Conservation (phyloP, 495 filamentous ascomycete species). For the Lentithecium fluviatile region DNA sequence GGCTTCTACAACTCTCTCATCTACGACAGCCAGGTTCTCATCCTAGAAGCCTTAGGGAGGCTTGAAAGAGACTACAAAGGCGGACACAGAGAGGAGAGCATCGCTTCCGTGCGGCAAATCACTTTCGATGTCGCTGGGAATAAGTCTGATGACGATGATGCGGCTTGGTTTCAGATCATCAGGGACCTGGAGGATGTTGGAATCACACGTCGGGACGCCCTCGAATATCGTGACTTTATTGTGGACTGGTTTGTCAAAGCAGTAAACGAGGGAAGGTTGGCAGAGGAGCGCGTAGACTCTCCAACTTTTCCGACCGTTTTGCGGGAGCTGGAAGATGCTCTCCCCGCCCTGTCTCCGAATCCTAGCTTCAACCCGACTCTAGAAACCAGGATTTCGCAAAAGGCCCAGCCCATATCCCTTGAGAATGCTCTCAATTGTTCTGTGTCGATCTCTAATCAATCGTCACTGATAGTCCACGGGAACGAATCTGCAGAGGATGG, state of each 20-base stretch:
- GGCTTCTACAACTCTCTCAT: constrained; percentile 27
- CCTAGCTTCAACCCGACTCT: too few species aligned
- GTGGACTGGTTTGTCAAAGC: constrained; percentile 32
- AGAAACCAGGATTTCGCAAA: too few species aligned
- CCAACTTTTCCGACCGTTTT: neutral
- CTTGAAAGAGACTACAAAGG: constrained; percentile 25
- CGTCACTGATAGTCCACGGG: too few species aligned
- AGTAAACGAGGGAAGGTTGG: constrained; percentile 28
- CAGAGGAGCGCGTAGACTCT: constrained; percentile 17
- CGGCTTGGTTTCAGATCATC: constrained; percentile 29
- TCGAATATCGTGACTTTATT: constrained; percentile 30
- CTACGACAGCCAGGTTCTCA: constrained; percentile 22
- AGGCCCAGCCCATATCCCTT: too few species aligned
- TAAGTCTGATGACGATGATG: constrained; percentile 23
- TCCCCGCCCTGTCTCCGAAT: neutral
- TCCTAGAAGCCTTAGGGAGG: constrained; percentile 21
- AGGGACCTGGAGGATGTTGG: constrained; percentile 35
- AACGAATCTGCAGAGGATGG: neutral
- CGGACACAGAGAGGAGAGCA: constrained; percentile 19
- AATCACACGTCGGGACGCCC: constrained; percentile 14
- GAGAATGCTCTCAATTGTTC: too few species aligned
- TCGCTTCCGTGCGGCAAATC: constrained; percentile 11
- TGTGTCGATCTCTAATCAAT: too few species aligned
- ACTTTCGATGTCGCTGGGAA: neutral
- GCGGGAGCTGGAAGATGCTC: neutral